Evolutionary conservation across 2,329 filamentous ascomycete genomes (phyloP), one percentile per base, ranked within the genome.

Genomic region (Cladosporium velox): DNA sequence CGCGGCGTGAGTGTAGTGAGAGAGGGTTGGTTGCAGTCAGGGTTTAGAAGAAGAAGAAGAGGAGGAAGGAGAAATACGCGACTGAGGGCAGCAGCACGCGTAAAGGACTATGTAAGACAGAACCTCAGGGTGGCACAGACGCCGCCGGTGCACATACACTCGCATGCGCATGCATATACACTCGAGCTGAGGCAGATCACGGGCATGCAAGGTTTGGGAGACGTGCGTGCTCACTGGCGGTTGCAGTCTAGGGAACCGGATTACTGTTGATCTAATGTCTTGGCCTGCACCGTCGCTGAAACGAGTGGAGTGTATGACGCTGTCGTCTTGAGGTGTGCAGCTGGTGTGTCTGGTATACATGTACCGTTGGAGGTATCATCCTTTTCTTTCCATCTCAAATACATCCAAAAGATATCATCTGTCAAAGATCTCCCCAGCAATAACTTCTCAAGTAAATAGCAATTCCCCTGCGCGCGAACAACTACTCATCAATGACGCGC

Each of bases 201-300:
- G 30, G 12, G 18, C 12, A 59, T 59, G 38, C 57, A 59, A 59
- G 57, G 57, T 59, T 59, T 47, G 21, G 34, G 6, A 21, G 4
- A 41, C 35, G 52, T 10, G 34, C 55, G 14, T 35, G 30, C 55
- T 58, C n/a, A 58, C 18, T 58, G 32, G 32, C 14, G 55, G 11
- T 35, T 8, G 55, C 30, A 21, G 55, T 58, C 55, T 30, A 58
- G 14, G 14, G 55, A 58, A 58, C 55, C 55, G 55, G 55, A 38
- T 58, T 35, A 8, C 41, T 59, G 10, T 47, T 47, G 57, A 59
- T 58, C 55, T 38, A 58, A 58, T 41, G 55, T 41, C 55, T 58
- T 58, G 55, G 55, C 55, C 26, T 21, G 18, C 24, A 58, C 34
- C 34, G 34, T 35, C 34, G 34, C 34, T 35, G 34, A 35, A 35